These are phyloP conservation scores for Juncus inflexus DNA, from an alignment of 176 grass and related monocot genomes.

Conservation along the genomic window DNA sequence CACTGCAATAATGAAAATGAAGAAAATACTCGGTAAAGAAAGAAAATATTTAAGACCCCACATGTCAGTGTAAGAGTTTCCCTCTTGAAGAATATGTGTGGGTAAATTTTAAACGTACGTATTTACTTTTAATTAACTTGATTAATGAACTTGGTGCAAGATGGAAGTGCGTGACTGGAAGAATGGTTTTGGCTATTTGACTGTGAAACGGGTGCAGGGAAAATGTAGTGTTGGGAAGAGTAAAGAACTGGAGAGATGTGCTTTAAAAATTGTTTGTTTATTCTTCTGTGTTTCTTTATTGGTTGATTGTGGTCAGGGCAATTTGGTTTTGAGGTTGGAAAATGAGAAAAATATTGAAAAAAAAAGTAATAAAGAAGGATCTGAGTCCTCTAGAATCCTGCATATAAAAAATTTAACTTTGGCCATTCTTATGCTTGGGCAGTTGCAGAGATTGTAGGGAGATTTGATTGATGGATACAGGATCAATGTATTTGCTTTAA, in stretches of 20 bases:
- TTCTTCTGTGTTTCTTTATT: constrained; percentile 14
- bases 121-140: not conserved
- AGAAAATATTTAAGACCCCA: not conserved
- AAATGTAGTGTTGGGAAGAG: constrained; percentile 20
- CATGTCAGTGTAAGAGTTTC: not conserved
- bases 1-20: constrained; percentile 5
- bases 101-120: not conserved
- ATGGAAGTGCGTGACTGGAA: too few species aligned
- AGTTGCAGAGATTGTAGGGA: too few species aligned
- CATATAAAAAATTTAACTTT: too few species aligned
- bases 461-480: too few species aligned
- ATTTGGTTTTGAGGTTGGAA: constrained; percentile 2
- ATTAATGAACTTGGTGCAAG: not conserved
- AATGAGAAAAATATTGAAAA: too few species aligned
- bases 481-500: too few species aligned
- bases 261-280: constrained; percentile 24
- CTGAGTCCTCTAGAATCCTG: too few species aligned
- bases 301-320: not conserved
- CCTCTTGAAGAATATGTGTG: not conserved
- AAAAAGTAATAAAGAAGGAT: too few species aligned
- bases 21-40: constrained; percentile 2
- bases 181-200: not conserved
- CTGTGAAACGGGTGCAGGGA: constrained; percentile 7
- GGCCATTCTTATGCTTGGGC: too few species aligned
- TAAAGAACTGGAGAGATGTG: constrained; percentile 24